phyloP scores from a whole-genome alignment of 805 yeast genomes.

The Barnettozyma siamensis region DNA sequence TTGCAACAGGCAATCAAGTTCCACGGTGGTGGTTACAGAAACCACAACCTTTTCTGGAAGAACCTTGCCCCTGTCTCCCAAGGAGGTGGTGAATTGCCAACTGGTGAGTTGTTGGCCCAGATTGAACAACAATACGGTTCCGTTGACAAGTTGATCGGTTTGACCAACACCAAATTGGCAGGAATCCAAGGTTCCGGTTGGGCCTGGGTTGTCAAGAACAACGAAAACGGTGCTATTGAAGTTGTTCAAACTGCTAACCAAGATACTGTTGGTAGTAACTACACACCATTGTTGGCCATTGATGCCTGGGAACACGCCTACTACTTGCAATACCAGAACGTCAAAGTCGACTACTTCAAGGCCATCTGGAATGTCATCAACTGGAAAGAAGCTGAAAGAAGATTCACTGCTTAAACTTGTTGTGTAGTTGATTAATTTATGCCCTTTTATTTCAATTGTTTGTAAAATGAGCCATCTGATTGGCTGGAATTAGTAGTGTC shows the following conservation, averaged over 20 bases:
- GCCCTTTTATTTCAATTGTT: too few relatives aligned
- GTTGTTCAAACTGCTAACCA: constrained; percentile 81
- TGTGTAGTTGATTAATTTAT: neutral
- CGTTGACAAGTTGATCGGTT: constrained; percentile 56
- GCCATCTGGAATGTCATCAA: constrained; percentile 92
- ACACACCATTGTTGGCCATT: constrained; percentile 76
- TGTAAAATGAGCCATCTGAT: too few relatives aligned
- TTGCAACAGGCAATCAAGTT: constrained; percentile 75
- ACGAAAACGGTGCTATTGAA: constrained; percentile 66
- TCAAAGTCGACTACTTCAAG: constrained; percentile 85
- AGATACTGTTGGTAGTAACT: constrained; percentile 67
- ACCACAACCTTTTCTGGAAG: constrained; percentile 86
- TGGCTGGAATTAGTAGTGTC: too few relatives aligned
- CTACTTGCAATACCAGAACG: constrained; percentile 89
- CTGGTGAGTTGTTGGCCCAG: constrained; percentile 53
- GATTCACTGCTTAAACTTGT: constrained; percentile 39
- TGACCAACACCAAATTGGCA: constrained; percentile 68
- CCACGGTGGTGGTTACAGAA: constrained; percentile 89
- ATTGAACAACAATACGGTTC: constrained; percentile 64
- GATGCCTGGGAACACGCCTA: constrained; percentile 98
- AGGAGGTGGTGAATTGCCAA: constrained; percentile 69
- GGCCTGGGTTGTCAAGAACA: constrained; percentile 86
- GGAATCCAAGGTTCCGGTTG: constrained; percentile 95
- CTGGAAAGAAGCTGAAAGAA: constrained; percentile 85
- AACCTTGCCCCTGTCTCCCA: constrained; percentile 69